A percentile compares a stretch with the other conserved stretches of the same genome.
phyloP scores from a whole-genome alignment of 352 stramenopile species.

The Globisporangium abappressorium region DNA sequence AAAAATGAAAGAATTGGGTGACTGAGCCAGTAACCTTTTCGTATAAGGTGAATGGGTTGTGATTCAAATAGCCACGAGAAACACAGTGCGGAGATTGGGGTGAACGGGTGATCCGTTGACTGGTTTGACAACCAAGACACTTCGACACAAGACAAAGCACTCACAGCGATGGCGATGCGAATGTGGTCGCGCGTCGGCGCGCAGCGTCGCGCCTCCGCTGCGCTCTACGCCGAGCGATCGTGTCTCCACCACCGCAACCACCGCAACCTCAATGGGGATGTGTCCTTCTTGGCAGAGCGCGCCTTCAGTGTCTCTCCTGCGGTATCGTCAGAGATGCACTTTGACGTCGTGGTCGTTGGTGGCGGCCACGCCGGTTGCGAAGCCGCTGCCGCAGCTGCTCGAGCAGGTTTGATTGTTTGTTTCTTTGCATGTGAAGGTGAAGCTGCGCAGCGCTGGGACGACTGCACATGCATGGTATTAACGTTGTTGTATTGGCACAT shows the following conservation, averaged over 20 bases:
- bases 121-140: background rate
- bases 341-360: slow-evolving; percentile 61
- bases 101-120: background rate
- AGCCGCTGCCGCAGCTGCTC: slow-evolving; percentile 46
- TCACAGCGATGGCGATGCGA: slow-evolving; percentile 5
- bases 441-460: no score
- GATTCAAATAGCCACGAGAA: background rate
- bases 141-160: background rate
- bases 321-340: slow-evolving; percentile 8
- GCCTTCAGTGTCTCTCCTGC: background rate
- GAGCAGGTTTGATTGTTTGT: slow-evolving; percentile 31
- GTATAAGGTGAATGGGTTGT: no score
- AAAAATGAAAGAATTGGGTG: no score
- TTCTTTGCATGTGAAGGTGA: background rate
- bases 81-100: background rate
- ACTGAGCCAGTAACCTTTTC: no score
- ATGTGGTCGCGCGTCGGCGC: slow-evolving; percentile 6
- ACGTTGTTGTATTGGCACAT: background rate
- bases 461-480: background rate
- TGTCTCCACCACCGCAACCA: background rate
- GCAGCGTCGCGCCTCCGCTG: background rate
- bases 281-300: background rate
- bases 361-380: slow-evolving; percentile 62
- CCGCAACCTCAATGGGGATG: background rate
- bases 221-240: background rate